Percentiles rank a stretch among this genome's conserved stretches.
These are phyloP conservation scores for Claviceps quebecensis DNA, from an alignment of 2,329 filamentous ascomycete genomes.

Conservation along the genomic window DNA sequence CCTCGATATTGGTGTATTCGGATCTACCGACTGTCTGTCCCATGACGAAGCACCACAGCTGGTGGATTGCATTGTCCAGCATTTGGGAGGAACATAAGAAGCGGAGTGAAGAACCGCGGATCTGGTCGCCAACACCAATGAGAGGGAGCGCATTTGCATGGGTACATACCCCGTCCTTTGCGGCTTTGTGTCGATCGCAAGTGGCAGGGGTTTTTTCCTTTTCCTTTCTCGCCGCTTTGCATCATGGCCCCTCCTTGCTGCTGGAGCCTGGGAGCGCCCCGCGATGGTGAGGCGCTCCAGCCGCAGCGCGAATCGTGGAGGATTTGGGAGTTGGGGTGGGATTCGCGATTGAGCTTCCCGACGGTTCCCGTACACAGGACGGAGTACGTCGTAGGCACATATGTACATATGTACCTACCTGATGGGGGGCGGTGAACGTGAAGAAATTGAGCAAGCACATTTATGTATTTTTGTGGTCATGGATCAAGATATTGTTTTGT, in stretches of 20 bases:
- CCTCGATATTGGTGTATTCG: slow-evolving; percentile 29
- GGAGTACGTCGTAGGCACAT: too few relatives aligned
- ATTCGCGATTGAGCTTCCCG: neutral
- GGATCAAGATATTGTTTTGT: too few relatives aligned
- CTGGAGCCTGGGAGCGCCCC: neutral
- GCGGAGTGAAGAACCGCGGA: neutral
- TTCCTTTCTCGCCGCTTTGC: neutral
- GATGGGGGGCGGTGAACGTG: too few relatives aligned
- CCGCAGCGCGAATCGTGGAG: neutral
- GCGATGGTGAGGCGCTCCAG: neutral
- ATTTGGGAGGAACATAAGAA: slow-evolving; percentile 3
- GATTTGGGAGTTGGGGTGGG: neutral
- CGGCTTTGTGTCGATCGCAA: too few relatives aligned
- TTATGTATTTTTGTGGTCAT: too few relatives aligned
- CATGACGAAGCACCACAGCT: slow-evolving; percentile 13
- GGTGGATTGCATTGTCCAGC: slow-evolving; percentile 13
- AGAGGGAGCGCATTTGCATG: too few relatives aligned
- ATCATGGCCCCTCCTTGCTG: neutral
- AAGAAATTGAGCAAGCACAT: too few relatives aligned
- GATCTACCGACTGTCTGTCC: slow-evolving; percentile 15
- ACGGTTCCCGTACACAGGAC: too few relatives aligned
- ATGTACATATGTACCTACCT: too few relatives aligned
- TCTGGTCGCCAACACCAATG: too few relatives aligned
- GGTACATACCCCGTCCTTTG: too few relatives aligned
- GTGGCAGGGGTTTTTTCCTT: too few relatives aligned